Base-by-base conservation (phyloP, 2,329 filamentous ascomycete species). In the Cladosporium sp. region DNA sequence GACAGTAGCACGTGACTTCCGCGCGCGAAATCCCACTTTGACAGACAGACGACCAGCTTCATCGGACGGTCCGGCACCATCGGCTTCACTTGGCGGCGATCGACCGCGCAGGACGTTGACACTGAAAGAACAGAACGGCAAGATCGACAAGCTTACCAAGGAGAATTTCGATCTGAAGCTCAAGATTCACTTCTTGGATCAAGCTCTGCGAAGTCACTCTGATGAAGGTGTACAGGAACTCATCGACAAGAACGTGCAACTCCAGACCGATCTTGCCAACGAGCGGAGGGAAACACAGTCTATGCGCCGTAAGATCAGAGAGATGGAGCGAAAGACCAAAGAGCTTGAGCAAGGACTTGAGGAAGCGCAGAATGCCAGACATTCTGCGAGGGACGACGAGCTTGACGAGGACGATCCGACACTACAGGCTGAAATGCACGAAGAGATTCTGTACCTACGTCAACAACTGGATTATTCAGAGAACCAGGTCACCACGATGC, bases 131-230 rank as follows among this genome's bases (percentile, higher is more conserved):
- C 95, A 99, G 79, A 97, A 94, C 76, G 96, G 91, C 79, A 98
- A 94, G 15, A 97, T 99, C 70, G 95, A 99, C 78, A 89, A 93
- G 67, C 85, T 98, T 2, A 96, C 92, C 67, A 99, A 99, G 80
- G 95, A 99, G 78, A 99, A 99, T 71, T 99, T 98, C 76, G 94
- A 97, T 76, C 82, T 98, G 65, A 97, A 98, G 79, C 88, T 98
- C 79, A 96, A 97, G 77, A 95, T 98, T 70, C 96, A 97, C 84
- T 99, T 97, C 75, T 85, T 99, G 59, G 96, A 94, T 74, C 92
- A 98, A 77, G 91, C 94, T 1, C 82, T 99, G 24, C 93, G 96
- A 78, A 95, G 94, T 75, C 86, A 96, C 51, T 97, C 93, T 1
- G 94, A 98, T 77, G 94, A 98, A 80, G 93, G 93, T 69, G 90